Base-by-base conservation (phyloP, 164 flowering plant genomes). In the Chimonanthus salicifolius region DNA sequence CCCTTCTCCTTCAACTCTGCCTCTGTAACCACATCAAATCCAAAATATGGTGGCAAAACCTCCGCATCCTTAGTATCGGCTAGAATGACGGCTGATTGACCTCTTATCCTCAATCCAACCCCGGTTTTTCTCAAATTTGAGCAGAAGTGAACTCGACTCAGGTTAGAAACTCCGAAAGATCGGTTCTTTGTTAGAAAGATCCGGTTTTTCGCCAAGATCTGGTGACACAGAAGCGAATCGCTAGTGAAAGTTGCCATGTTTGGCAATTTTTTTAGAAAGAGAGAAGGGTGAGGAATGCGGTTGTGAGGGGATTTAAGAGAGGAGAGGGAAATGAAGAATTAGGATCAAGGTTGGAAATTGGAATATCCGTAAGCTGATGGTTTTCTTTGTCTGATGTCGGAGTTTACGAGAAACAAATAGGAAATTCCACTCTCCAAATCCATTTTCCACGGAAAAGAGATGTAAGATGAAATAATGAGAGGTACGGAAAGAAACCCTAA, bases 1-100 rank as follows among this genome's bases (percentile, higher is more conserved):
- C 97, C 94, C 76, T 85, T 90, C 72, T 85, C 87, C 80, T 77
- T 88, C 86, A 92, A 67, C 76, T 90, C 94, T 62, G 71, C 74
- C 80, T 90, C 89, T 3, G 86, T 64, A 49, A 87, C 94, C 65
- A 83, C 86, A 81, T 92, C 94, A 9, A 88, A 63, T n/a, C 84
- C 87, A 63, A 86, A 68, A 68, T 18, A 44, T 51, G 72, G 58
- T 45, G 46, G 71, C 45, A 21, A 18, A 16, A 58, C 72, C 74
- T 67, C 72, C 60, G 20, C 63, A 15, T 68, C 77, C 71, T 74
- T 80, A 45, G 73, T 67, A 58, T 66, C 83, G 46, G 79, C 78
- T 13, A 82, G 80, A 71, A 80, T 16, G 33, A 18, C 71, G 8
- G 67, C 74, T 1, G 87, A 76, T 7, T 58, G 69, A 6, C 81